Evolutionary conservation across 2,329 filamentous ascomycete species (phyloP).

Genomic region (Furcasterigmium sp.): DNA sequence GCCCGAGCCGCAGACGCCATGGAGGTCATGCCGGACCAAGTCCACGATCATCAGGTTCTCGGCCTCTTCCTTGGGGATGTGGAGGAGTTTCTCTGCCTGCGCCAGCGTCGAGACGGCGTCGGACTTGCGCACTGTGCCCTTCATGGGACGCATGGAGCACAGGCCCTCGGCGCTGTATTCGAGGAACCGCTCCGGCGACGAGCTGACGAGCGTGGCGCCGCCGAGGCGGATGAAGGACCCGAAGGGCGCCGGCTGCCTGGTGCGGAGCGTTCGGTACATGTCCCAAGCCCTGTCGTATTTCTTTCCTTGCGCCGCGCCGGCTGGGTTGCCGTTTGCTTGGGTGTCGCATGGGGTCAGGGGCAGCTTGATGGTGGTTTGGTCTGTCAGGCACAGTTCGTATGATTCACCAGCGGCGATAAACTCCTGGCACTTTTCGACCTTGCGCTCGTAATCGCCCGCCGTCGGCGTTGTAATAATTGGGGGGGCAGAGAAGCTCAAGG

Average conservation of each 20-base stretch:
- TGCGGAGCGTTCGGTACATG: conserved; percentile 65
- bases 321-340: conserved; percentile 27
- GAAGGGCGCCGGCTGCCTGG: conserved; percentile 76
- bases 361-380: conserved; percentile 60
- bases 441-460: conserved; percentile 52
- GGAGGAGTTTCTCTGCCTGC: conserved; percentile 67
- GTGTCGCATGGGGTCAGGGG: conserved; percentile 31
- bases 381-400: conserved; percentile 81
- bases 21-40: conserved; percentile 87
- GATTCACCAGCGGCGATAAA: conserved; percentile 72
- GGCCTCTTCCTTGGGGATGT: conserved; percentile 82
- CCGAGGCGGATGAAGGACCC: conserved; percentile 74
- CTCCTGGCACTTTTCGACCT: conserved; percentile 65
- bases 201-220: conserved; percentile 67
- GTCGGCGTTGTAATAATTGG: conserved; percentile 32
- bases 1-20: conserved; percentile 73
- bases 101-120: conserved; percentile 59
- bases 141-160: conserved; percentile 87
- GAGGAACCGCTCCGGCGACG: conserved; percentile 86
- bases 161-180: conserved; percentile 45
- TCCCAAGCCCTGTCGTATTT: conserved; percentile 49
- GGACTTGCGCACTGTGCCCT: conserved; percentile 86
- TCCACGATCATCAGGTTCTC: conserved; percentile 99
- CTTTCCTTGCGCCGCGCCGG: not conserved
- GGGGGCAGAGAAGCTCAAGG: not conserved